Evolutionary conservation across 2,329 filamentous ascomycete species (phyloP).

Genomic region (Chaetothyriales sp.): DNA sequence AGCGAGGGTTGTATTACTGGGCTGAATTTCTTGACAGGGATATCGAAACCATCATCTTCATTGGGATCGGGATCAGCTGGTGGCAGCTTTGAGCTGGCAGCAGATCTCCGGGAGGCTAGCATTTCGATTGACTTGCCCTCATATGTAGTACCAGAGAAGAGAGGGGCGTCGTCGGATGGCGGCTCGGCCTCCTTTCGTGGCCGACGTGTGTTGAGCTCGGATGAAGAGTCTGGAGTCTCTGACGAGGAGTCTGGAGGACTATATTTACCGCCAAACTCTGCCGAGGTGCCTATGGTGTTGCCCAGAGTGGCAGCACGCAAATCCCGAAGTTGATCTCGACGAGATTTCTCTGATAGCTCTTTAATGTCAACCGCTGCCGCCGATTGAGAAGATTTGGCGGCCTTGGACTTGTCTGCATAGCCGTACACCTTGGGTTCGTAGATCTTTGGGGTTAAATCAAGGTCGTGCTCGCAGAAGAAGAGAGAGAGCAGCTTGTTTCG

Average conservation of each 20-base stretch:
- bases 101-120: conserved; percentile 3
- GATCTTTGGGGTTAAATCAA: conserved; percentile 16
- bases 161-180: conserved; percentile 6
- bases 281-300: conserved; percentile 15
- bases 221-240: neutral
- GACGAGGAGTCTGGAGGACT: neutral
- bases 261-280: conserved; percentile 8
- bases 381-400: neutral
- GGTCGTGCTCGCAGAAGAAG: conserved; percentile 14
- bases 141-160: conserved; percentile 17
- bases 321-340: conserved; percentile 8
- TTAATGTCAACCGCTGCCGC: neutral
- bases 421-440: conserved; percentile 14
- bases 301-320: conserved; percentile 10
- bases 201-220: neutral
- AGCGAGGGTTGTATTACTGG: conserved; percentile 8
- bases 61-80: neutral
- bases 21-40: neutral
- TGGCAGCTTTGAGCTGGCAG: neutral
- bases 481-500: conserved; percentile 7
- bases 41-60: neutral
- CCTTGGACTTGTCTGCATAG: conserved; percentile 5
- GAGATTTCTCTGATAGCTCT: conserved; percentile 6
- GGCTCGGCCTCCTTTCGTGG: neutral
- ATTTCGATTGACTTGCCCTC: conserved; percentile 5